Conservation (phyloP, 106 monocot genomes). For the Acanthochlamys bracteata region DNA sequence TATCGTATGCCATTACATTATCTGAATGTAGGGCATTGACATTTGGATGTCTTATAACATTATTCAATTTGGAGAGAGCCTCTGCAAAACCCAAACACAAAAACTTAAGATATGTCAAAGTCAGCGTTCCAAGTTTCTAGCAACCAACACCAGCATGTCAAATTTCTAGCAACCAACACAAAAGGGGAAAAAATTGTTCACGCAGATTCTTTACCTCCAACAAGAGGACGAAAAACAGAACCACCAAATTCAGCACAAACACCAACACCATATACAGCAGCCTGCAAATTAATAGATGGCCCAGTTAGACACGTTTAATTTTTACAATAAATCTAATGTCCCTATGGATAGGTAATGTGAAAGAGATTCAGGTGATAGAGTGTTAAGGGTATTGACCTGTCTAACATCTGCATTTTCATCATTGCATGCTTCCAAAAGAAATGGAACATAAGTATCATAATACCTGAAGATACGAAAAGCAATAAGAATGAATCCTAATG, state of each 20-base stretch:
- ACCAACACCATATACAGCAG: conserved; percentile 96
- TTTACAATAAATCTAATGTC: too few species aligned
- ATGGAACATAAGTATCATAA: conserved; percentile 85
- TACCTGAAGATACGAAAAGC: conserved; percentile 42
- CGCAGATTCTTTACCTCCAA: conserved; percentile 57
- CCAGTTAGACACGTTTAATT: too few species aligned
- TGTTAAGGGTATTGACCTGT: conserved; percentile 38
- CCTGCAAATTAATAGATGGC: conserved; percentile 33
- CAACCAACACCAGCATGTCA: too few species aligned
- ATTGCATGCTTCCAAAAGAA: conserved; percentile 87
- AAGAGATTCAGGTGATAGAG: background rate
- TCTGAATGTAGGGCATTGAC: conserved; percentile 61
- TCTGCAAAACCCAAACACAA: conserved; percentile 35
- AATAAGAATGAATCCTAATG: background rate
- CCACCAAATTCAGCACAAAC: conserved; percentile 93
- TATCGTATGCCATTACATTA: conserved; percentile 94
- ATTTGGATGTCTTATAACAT: conserved; percentile 68
- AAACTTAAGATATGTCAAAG: background rate
- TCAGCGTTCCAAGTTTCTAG: background rate
- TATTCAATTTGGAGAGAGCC: conserved; percentile 76
- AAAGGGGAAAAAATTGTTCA: background rate
- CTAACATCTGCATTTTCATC: conserved; percentile 87
- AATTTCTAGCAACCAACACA: too few species aligned
- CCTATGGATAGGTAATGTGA: too few species aligned
- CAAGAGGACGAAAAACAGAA: conserved; percentile 71